Evolutionary conservation across 176 grass and related monocot genomes (phyloP).

Genomic region (Oryza rufipogon): DNA sequence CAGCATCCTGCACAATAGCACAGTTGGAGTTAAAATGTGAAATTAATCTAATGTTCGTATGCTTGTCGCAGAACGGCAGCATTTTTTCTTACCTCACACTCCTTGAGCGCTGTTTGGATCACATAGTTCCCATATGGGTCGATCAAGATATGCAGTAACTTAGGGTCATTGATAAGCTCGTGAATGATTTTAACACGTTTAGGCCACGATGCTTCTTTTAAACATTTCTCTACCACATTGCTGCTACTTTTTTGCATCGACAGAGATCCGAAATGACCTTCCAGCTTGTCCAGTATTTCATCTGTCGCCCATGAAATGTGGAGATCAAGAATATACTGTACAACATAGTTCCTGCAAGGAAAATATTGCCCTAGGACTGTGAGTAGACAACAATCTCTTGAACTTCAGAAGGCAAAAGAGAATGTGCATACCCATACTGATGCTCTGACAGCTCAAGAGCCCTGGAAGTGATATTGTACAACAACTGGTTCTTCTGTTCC

Average conservation of each 20-base stretch:
- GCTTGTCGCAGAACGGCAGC: background rate
- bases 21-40: background rate
- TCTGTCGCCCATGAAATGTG: conserved; percentile 47
- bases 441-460: conserved; percentile 65
- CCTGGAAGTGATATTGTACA: conserved; percentile 51
- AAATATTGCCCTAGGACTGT: background rate
- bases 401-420: background rate
- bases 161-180: conserved; percentile 60
- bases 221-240: conserved; percentile 79
- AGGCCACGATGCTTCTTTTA: conserved; percentile 34
- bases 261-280: conserved; percentile 39
- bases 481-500: conserved; percentile 50
- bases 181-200: conserved; percentile 51
- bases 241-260: conserved; percentile 82
- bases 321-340: conserved; percentile 65
- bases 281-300: conserved; percentile 60
- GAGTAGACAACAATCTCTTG: background rate
- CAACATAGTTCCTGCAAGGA: conserved; percentile 73
- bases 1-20: conserved; percentile 36
- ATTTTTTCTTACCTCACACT: conserved; percentile 48
- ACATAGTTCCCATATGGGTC: conserved; percentile 81
- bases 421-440: conserved; percentile 63
- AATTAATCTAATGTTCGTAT: background rate
- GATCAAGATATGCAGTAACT: conserved; percentile 42
- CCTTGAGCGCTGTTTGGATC: conserved; percentile 59